A percentile compares a stretch with the other conserved stretches of the same genome.
Conservation (phyloP, 2,329 filamentous ascomycete species). For the Ceratocystis harringtonii region DNA sequence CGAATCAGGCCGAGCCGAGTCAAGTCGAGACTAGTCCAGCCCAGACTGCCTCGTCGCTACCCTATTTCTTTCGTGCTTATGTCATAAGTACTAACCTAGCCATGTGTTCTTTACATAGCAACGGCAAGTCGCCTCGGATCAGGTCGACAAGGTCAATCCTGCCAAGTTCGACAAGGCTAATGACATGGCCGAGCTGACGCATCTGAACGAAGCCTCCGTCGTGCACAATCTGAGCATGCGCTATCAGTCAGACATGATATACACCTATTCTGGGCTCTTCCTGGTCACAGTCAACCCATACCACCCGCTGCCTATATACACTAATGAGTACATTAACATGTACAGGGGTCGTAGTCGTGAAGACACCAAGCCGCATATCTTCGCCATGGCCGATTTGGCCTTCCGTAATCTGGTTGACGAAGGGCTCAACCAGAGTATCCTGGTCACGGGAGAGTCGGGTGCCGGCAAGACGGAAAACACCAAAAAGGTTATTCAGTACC, state of each 20-base stretch:
- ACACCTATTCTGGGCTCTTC: slow-evolving; percentile 95
- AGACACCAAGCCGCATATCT: slow-evolving; percentile 94
- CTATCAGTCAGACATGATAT: slow-evolving; percentile 92
- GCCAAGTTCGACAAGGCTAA: slow-evolving; percentile 99
- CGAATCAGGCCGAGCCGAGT: too few species aligned
- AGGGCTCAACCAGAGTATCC: slow-evolving; percentile 88
- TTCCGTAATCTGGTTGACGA: slow-evolving; percentile 93
- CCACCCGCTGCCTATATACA: slow-evolving; percentile 86
- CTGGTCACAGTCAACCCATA: slow-evolving; percentile 96
- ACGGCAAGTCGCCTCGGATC: slow-evolving; percentile 71
- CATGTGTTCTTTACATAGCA: slow-evolving; percentile 38
- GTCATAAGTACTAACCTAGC: neutral
- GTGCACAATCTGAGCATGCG: slow-evolving; percentile 92
- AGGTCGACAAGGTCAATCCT: slow-evolving; percentile 96
- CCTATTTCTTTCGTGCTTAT: too few species aligned
- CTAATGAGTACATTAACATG: slow-evolving; percentile 94
- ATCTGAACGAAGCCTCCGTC: slow-evolving; percentile 93
- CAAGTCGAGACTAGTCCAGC: too few species aligned
- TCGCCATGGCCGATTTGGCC: slow-evolving; percentile 91
- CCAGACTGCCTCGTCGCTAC: too few species aligned
- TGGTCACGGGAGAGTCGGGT: slow-evolving; percentile 95
- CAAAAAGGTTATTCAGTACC: slow-evolving; percentile 97
- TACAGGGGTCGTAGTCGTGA: slow-evolving; percentile 84
- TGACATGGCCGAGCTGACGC: slow-evolving; percentile 97
- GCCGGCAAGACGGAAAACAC: slow-evolving; percentile 98